Base-by-base conservation (phyloP, 2,329 filamentous ascomycete species). In the Nigrospora osmanthi region DNA sequence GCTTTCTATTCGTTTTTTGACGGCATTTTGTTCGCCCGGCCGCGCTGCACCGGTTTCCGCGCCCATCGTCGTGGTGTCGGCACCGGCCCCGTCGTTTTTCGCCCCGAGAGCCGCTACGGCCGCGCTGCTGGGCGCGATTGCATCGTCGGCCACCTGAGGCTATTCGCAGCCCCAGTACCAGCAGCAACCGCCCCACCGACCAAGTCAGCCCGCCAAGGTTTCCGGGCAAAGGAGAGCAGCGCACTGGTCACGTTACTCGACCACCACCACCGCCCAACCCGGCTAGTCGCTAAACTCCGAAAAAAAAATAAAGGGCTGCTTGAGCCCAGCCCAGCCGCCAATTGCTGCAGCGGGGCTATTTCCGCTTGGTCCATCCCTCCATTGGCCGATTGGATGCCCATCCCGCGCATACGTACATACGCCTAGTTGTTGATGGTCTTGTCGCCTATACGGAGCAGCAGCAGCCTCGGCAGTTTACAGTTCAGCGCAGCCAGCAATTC, bases 1-100 rank as follows among this genome's bases (percentile, higher is more conserved):
- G 45, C 54, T 59, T 61, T 60, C 42, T 52, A 57, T 58, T 58
- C 51, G 52, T 49, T 49, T 57, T 48, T 51, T 44, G 42, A 35
- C 30, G 49, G 53, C 54, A 55, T 59, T 45, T 47, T 54, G 44
- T 54, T 52, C 54, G 54, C 36, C 49, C 13, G 42, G 50, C 17
- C 49, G 37, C 43, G 42, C 50, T 59, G 58, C 58, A 60, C 54
- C 43, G 6, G 35, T 52, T 56, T 30, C 51, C 17, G 42, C 45
- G 17, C 30, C 45, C 50, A 40, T 52, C 43, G 50, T 48, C 45
- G 40, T 28, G 31, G 16, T 37, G 23, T 34, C 43, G 42, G 48
- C 31, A 45, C 51, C 23, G 23, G 23, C 23, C 23, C 23, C 23
- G 23, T 7, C 10, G 23, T 7, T 28, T 28, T 28, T 28, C 23